Conservation (phyloP, 2,329 filamentous ascomycete species). For the Botryotinia globosa region DNA sequence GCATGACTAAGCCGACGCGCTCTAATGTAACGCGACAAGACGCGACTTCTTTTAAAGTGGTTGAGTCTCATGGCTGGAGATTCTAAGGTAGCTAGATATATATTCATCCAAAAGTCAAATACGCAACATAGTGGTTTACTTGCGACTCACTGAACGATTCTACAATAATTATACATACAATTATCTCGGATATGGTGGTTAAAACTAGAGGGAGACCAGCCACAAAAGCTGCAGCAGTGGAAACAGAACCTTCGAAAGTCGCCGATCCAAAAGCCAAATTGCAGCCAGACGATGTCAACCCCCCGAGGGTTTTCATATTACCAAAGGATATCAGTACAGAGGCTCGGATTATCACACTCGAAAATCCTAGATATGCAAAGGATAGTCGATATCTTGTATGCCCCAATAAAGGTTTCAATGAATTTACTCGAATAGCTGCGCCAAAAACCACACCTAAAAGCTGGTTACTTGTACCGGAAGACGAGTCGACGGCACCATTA, state of each 20-base stretch:
- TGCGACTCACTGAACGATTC: not conserved
- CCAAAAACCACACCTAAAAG: slow-evolving; percentile 56
- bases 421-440: slow-evolving; percentile 58
- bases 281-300: slow-evolving; percentile 39
- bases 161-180: not conserved
- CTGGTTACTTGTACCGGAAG: slow-evolving; percentile 51
- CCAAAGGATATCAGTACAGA: slow-evolving; percentile 53
- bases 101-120: not conserved
- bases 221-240: slow-evolving; percentile 26
- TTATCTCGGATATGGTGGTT: slow-evolving; percentile 24
- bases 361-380: slow-evolving; percentile 55
- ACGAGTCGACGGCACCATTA: slow-evolving; percentile 15
- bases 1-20: slow-evolving; percentile 7
- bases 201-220: slow-evolving; percentile 35
- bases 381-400: slow-evolving; percentile 61
- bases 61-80: not conserved
- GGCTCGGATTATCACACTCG: slow-evolving; percentile 58
- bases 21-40: not conserved
- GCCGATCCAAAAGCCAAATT: slow-evolving; percentile 36
- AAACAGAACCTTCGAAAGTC: slow-evolving; percentile 30
- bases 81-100: not conserved
- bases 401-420: slow-evolving; percentile 60
- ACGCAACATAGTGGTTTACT: not conserved
- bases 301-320: slow-evolving; percentile 59
- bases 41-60: slow-evolving; percentile 14